Base-by-base conservation (phyloP, 169 alveolate genomes). In the Perkinsus marinus region DNA sequence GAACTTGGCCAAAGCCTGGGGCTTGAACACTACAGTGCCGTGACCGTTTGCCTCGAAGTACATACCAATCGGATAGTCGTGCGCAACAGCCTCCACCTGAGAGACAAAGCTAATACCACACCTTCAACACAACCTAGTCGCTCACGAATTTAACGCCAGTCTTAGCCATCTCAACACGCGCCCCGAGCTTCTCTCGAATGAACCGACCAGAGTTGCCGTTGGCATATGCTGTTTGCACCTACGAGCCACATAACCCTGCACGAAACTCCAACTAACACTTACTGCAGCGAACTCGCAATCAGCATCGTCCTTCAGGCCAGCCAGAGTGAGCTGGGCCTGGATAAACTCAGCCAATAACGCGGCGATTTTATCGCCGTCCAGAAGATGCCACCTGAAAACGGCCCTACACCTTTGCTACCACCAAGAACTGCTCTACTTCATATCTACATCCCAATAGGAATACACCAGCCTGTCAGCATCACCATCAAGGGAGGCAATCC, bases 1-100 rank as follows among this genome's bases (percentile, higher is more conserved):
- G 79, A 57, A 96, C 89, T 90, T 90, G 57, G 68, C 93, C 91
- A 94, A 93, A 92, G 41, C 91, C 36, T 90, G 92, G 39, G 41
- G 90, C 91, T 94, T 95, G 90, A 93, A 92, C 91, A 94, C 93
- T 16, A 97, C 95, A 5, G 98, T 96, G 69, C 99, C 99, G 91
- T 96, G 98, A 0, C 99, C 99, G 94, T 97, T 97, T 39, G 98
- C 96, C 93, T 97, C 99, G 91, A 96, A 97, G 93, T 97, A 97
- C 68, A 97, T 93, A 47, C 97, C 98, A 57, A 97, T 94, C 92
- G 96, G 98, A 91, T 91, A 96, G 43, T 96, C 93, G 79, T 91
- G 93, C 17, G 98, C 98, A 93, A 93, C 36, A 89, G 90, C 90
- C 90, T 92, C 89, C 26, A 93, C n/a, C 93, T 92, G 90, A 92